Evolutionary conservation across 1,284 basidiomycete genomes (phyloP).

Genomic region (Meripilus lineatus): DNA sequence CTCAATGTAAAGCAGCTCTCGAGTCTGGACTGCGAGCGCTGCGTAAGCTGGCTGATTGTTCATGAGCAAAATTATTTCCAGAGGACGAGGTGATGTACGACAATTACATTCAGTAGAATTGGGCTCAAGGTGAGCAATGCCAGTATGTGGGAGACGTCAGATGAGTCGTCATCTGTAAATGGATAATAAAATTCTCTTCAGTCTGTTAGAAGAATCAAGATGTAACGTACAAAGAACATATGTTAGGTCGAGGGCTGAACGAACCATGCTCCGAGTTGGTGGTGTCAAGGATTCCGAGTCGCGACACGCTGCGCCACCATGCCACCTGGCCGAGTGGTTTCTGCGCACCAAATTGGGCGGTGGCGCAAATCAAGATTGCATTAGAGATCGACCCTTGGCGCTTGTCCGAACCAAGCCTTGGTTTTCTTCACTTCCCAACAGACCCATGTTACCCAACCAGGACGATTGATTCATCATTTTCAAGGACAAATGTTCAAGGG

Average conservation of each 20-base stretch:
- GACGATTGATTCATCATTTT: no score
- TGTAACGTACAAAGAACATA: conserved; percentile 57
- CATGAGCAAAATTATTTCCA: conserved; percentile 1
- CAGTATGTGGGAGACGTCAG: conserved; percentile 52
- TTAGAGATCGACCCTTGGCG: no score
- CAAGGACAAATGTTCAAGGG: no score
- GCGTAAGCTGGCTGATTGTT: conserved; percentile 67
- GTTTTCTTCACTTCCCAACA: no score
- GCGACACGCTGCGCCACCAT: no score
- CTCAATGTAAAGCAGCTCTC: conserved; percentile 72
- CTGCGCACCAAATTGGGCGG: no score
- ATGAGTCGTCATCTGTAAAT: conserved; percentile 59
- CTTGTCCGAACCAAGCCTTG: no score
- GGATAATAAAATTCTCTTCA: not conserved
- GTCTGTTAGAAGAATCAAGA: conserved; percentile 1
- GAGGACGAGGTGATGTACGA: not conserved
- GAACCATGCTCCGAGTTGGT: not conserved
- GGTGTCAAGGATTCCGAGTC: not conserved
- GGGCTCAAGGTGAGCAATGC: conserved; percentile 73
- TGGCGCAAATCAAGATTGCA: no score
- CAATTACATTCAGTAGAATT: conserved; percentile 67
- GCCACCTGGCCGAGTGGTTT: no score
- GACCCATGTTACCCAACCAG: no score
- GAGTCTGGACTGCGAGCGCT: conserved; percentile 67
- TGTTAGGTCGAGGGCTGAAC: conserved; percentile 48